phyloP scores from a whole-genome alignment of 352 stramenopile species.

The Phytophthora capsici region DNA sequence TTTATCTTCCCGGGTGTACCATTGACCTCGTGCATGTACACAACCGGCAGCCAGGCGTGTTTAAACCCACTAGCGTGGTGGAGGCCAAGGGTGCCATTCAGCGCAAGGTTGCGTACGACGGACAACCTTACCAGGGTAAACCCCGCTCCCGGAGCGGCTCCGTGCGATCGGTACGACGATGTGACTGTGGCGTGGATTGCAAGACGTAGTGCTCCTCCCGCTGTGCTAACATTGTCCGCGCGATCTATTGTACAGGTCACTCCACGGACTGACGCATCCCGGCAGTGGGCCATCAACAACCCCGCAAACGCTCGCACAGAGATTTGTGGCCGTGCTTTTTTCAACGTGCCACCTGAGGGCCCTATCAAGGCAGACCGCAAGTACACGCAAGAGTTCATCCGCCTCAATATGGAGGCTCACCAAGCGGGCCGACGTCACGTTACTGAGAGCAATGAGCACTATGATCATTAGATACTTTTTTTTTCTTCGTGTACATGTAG shows the following conservation, averaged over 20 bases:
- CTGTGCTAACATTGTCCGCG: neutral
- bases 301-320: constrained; percentile 44
- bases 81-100: constrained; percentile 69
- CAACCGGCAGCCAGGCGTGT: constrained; percentile 37
- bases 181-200: neutral
- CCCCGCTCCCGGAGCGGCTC: no score
- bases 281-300: constrained; percentile 62
- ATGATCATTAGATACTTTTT: constrained; percentile 18
- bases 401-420: constrained; percentile 54
- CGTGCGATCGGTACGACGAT: constrained; percentile 44
- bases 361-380: constrained; percentile 58
- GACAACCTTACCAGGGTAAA: constrained; percentile 54
- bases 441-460: neutral
- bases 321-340: constrained; percentile 51
- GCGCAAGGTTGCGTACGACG: constrained; percentile 60
- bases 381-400: constrained; percentile 77
- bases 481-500: neutral
- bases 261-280: constrained; percentile 34
- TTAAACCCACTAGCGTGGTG: constrained; percentile 53
- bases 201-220: neutral
- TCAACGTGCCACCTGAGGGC: constrained; percentile 58
- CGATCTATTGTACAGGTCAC: constrained; percentile 30
- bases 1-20: neutral
- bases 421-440: constrained; percentile 38
- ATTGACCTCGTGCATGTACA: constrained; percentile 7